Evolutionary conservation across 805 yeast genomes (phyloP), one percentile per base, ranked within the genome.

Genomic region (Metschnikowia lochheadii): DNA sequence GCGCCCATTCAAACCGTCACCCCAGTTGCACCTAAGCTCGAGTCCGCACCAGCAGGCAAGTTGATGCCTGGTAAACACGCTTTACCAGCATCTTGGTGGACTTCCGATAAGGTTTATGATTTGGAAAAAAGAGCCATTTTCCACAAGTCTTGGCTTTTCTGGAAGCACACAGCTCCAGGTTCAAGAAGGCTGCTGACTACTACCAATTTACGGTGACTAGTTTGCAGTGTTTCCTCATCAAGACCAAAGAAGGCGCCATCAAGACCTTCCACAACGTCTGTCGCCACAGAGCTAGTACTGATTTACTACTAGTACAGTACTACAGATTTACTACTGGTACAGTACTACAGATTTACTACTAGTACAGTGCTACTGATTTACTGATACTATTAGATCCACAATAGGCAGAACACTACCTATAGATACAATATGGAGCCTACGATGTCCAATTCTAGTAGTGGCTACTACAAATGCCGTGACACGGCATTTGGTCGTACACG

Each of bases 201-300:
- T 78, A 56, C 57, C 68, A 79, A 8, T 81, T 69, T 61, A 71
- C 73, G 40, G 66, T 80, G 41, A 66, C 78, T 44, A 85, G 85
- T 0, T 69, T 80, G 61, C 78, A 75, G 58, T 81, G 78, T 58
- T 81, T 81, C 63, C 57, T 81, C 37, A 80, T 81, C 63, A 78
- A 76, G 64, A 75, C 78, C 49, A 80, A 78, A 53, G 81, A 57
- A 31, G 65, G 83, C 23, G 65, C 72, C 32, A 68, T 80, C 60
- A 79, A 78, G 62, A 85, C 84, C 14, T 81, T 81, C 69, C 86
- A 81, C 63, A 81, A 81, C 58, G 79, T 81, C 35, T 81, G 86
- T 60, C 82, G 85, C 58, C 86, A 81, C 66, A 71, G 85, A 61
- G 85, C 85, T n/a, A n/a, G n/a, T n/a, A n/a, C n/a, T n/a, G n/a